These are phyloP conservation scores for Hanseniaspora gamundiae DNA, from an alignment of 1,139 yeast genomes.

Conservation along the genomic window DNA sequence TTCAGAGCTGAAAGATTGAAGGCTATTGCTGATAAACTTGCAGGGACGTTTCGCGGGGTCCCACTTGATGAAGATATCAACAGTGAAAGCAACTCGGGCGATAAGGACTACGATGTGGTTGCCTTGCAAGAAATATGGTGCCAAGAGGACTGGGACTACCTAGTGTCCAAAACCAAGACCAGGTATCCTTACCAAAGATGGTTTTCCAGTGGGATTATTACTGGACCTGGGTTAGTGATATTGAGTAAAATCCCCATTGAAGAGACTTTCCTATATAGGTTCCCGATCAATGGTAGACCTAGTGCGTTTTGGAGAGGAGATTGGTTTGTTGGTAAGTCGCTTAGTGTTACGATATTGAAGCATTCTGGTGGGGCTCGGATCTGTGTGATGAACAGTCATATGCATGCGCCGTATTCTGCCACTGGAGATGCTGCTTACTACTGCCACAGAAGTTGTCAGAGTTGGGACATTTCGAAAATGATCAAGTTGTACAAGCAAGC, in stretches of 20 bases:
- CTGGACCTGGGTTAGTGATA: conserved; percentile 90
- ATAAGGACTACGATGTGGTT: conserved; percentile 59
- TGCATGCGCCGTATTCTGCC: conserved; percentile 91
- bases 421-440: conserved; percentile 81
- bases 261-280: conserved; percentile 65
- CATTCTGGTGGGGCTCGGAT: conserved; percentile 41
- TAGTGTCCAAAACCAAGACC: conserved; percentile 34
- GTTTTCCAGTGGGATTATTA: conserved; percentile 70
- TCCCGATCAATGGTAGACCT: conserved; percentile 89
- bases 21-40: conserved; percentile 63
- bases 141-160: conserved; percentile 63
- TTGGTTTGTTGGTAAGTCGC: conserved; percentile 91
- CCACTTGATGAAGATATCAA: conserved; percentile 7
- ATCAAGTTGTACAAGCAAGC: conserved; percentile 51
- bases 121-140: conserved; percentile 95
- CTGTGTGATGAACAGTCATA: conserved; percentile 79
- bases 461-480: conserved; percentile 81
- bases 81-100: conserved; percentile 12
- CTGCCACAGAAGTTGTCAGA: conserved; percentile 88
- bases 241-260: conserved; percentile 76
- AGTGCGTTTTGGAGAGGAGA: conserved; percentile 92
- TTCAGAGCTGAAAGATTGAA: conserved; percentile 47
- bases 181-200: conserved; percentile 54
- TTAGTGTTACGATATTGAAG: conserved; percentile 60
- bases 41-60: conserved; percentile 22